A percentile compares a stretch with the other conserved stretches of the same genome.
Evolutionary conservation across 495 filamentous ascomycete genomes (phyloP).

Genomic region (Wilcoxina mikolae): DNA sequence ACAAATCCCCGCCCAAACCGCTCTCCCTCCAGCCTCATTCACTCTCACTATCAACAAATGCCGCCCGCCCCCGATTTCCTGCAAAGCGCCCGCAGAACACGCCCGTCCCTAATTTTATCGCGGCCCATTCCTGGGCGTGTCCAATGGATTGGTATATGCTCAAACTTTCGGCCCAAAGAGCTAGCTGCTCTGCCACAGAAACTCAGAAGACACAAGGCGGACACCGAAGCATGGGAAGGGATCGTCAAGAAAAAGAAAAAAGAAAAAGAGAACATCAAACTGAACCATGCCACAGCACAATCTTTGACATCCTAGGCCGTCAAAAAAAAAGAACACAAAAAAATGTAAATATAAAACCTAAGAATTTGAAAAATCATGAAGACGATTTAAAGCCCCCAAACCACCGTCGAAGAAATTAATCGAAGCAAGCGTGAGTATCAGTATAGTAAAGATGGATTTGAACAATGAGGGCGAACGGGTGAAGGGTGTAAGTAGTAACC

Average conservation of each 20-base stretch:
- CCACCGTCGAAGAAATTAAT: conserved; percentile 3
- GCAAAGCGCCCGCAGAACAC: background rate
- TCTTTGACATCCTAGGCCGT: background rate
- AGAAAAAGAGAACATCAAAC: background rate
- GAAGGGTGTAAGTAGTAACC: conserved; percentile 14
- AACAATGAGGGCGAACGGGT: background rate
- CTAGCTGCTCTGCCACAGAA: too few species aligned
- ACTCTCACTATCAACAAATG: background rate
- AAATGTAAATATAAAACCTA: background rate
- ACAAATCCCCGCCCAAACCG: background rate
- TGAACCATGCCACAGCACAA: background rate
- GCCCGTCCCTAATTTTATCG: too few species aligned
- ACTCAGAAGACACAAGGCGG: background rate
- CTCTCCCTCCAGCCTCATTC: background rate
- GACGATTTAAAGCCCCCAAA: background rate
- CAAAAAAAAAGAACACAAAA: background rate
- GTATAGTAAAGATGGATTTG: background rate
- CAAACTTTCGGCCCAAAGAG: too few species aligned
- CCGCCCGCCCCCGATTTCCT: background rate
- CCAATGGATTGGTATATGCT: too few species aligned
- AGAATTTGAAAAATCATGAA: background rate
- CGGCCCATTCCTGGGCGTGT: too few species aligned
- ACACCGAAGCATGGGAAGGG: background rate
- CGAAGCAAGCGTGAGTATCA: background rate
- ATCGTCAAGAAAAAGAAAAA: background rate